These are phyloP conservation scores for Mucor saturninus DNA, from an alignment of 371 early-diverging fungal genomes.

Conservation along the genomic window DNA sequence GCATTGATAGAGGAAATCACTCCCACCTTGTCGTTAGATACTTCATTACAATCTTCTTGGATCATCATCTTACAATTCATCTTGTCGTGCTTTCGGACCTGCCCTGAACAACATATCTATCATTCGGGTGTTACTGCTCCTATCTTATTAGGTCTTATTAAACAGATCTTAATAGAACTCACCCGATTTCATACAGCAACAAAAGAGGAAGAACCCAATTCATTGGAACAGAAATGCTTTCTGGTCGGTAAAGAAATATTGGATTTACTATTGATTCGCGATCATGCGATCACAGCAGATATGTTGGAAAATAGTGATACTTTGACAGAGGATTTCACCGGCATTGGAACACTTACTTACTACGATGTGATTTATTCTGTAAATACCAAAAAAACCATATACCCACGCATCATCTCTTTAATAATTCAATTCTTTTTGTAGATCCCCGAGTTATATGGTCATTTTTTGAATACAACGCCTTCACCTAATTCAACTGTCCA, in stretches of 20 bases:
- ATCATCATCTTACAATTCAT: constrained; percentile 49
- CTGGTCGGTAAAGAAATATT: constrained; percentile 42
- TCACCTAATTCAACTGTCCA: constrained; percentile 26
- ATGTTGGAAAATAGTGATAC: background rate
- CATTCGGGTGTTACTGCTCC: constrained; percentile 45
- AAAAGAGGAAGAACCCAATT: constrained; percentile 18
- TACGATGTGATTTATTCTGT: constrained; percentile 54
- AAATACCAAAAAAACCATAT: constrained; percentile 7
- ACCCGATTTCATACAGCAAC: constrained; percentile 33
- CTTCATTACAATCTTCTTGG: constrained; percentile 35
- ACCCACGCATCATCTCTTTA: background rate
- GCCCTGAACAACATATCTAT: constrained; percentile 31
- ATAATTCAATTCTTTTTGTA: constrained; percentile 6
- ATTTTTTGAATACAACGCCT: constrained; percentile 41
- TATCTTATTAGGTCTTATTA: constrained; percentile 44
- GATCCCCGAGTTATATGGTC: constrained; percentile 56
- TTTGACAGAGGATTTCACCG: constrained; percentile 3
- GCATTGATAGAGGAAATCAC: constrained; percentile 47
- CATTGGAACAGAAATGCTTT: constrained; percentile 42
- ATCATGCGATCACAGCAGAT: constrained; percentile 4
- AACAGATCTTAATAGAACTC: constrained; percentile 47
- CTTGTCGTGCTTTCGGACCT: constrained; percentile 45
- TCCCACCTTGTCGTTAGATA: constrained; percentile 34
- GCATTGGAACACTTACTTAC: constrained; percentile 39
- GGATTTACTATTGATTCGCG: constrained; percentile 42